Evolutionary conservation across 768 basidiomycete genomes (phyloP).

Genomic region (Boletus bicolor): DNA sequence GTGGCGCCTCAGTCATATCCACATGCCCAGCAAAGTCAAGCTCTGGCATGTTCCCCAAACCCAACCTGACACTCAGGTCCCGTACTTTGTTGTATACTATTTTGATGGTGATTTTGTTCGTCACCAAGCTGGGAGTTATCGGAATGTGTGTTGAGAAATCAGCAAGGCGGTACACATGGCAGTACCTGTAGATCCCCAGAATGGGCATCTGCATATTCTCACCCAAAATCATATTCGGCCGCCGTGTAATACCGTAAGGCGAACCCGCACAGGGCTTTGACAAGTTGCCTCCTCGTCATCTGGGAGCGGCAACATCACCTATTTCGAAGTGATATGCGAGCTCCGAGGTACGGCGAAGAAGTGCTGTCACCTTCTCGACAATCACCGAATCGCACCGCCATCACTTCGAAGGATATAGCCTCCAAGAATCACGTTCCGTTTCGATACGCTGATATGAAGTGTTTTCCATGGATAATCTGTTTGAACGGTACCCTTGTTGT

Average conservation of each 20-base stretch:
- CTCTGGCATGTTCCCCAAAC: conserved; percentile 1
- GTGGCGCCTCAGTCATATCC: neutral
- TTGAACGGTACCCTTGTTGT: neutral
- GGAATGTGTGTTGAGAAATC: conserved; percentile 6
- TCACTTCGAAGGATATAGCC: conserved; percentile 9
- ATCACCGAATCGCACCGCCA: conserved; percentile 3
- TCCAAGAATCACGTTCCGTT: neutral
- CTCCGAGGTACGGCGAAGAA: neutral
- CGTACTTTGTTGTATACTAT: neutral
- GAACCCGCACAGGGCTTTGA: neutral
- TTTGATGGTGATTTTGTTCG: neutral
- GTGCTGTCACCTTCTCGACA: conserved; percentile 16
- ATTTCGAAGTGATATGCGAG: neutral
- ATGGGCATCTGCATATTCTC: neutral
- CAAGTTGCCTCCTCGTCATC: neutral
- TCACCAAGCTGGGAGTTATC: conserved; percentile 7
- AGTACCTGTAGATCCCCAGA: conserved; percentile 19
- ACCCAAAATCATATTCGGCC: neutral
- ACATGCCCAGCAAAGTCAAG: too few species aligned
- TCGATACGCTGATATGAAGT: neutral
- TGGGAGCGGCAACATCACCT: neutral
- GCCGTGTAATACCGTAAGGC: neutral
- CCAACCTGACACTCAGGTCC: neutral
- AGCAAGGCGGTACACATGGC: conserved; percentile 14
- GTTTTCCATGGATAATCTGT: neutral